These are phyloP conservation scores for cucumber (Cucumis sativus) DNA, from an alignment of 306 rosid genomes.

Conservation along the genomic window Cucumber_9930_V3 NC_026657.2:24714501-24715000, in stretches of 20 bases:
- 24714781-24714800: conserved; percentile 8
- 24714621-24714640: conserved; percentile 39
- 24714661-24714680: neutral
- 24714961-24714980: conserved; percentile 24
- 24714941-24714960: conserved; percentile 30
- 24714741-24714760: neutral
- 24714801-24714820: neutral
- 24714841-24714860: neutral
- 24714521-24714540: neutral
- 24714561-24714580: conserved; percentile 3
- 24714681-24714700: neutral
- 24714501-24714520: neutral
- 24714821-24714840: neutral
- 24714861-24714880: neutral
- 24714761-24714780: conserved; percentile 8
- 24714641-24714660: conserved; percentile 10
- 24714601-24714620: neutral
- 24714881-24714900: conserved; percentile 86
- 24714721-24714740: neutral
- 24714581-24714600: neutral
- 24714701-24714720: neutral
- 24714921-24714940: conserved; percentile 22
- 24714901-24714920: conserved; percentile 59
- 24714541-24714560: conserved; percentile 44
- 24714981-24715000: neutral